Percentiles rank a stretch among this genome's conserved stretches.
phyloP scores from a whole-genome alignment of 208 protist genomes.

The Acanthamoeba polyphaga region DNA sequence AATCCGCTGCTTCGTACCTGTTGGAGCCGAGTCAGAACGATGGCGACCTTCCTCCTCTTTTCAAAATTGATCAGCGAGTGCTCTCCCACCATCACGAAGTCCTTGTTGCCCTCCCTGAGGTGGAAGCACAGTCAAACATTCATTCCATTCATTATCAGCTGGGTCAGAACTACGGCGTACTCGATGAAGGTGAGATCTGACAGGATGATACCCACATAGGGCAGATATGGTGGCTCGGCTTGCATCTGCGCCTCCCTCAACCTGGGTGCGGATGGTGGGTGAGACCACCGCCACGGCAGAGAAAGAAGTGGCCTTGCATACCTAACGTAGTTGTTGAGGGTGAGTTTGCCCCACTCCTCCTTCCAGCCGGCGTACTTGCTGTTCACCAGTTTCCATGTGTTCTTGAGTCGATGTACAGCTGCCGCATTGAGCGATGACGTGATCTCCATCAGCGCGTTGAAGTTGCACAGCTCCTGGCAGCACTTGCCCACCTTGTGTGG shows the following conservation, averaged over 20 bases:
- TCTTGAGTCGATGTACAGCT: not conserved
- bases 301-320: too few species aligned
- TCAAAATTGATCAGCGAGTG: slow-evolving; percentile 35
- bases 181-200: slow-evolving; percentile 1
- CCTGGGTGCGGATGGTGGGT: not conserved
- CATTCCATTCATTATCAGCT: not conserved
- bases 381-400: not conserved
- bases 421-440: not conserved
- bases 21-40: not conserved
- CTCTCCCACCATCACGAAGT: not conserved
- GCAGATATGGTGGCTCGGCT: not conserved
- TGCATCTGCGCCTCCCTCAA: not conserved
- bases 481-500: not conserved
- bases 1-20: not conserved
- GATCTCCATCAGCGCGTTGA: slow-evolving; percentile 8
- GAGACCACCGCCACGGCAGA: too few species aligned
- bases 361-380: not conserved
- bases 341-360: slow-evolving; percentile 21
- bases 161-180: not conserved
- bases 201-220: not conserved
- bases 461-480: not conserved
- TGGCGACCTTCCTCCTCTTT: slow-evolving; percentile 12
- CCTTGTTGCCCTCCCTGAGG: not conserved
- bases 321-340: too few species aligned
- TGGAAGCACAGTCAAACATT: not conserved